Percentiles rank a stretch among this genome's conserved stretches.
Conservation (phyloP, 345 rosid species). For the Salix suchowensis region DNA sequence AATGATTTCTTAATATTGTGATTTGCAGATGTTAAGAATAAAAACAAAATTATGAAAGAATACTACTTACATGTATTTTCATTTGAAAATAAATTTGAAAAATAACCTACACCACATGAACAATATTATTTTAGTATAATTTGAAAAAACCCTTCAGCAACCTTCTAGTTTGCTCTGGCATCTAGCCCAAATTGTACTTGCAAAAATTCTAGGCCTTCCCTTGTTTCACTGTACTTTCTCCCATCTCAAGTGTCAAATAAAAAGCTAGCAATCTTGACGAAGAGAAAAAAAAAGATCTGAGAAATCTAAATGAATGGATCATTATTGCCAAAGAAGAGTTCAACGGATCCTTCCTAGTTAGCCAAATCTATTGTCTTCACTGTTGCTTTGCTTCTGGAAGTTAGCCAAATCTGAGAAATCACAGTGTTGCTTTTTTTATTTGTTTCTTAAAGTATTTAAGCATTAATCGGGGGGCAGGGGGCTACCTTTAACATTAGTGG, state of each 20-base stretch:
- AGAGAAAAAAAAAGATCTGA: not conserved
- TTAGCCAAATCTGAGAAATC: too few relatives aligned
- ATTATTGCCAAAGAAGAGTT: constrained; percentile 21
- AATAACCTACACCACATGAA: too few relatives aligned
- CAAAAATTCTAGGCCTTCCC: not conserved
- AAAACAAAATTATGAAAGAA: too few relatives aligned
- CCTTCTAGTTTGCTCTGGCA: not conserved
- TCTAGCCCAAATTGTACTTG: not conserved
- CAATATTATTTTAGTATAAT: too few relatives aligned
- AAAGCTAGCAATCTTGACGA: not conserved
- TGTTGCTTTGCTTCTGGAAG: constrained; percentile 35
- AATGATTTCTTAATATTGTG: too few relatives aligned
- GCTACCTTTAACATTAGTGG: constrained; percentile 49
- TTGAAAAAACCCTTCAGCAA: not conserved
- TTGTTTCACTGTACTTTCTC: not conserved
- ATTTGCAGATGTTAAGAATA: too few relatives aligned
- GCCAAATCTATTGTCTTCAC: constrained; percentile 36
- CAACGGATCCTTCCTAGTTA: constrained; percentile 12
- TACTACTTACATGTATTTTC: too few relatives aligned
- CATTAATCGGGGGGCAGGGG: too few relatives aligned
- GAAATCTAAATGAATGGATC: constrained; percentile 5
- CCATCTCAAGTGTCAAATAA: not conserved
- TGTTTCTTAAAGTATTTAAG: not conserved
- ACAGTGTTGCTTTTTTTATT: too few relatives aligned
- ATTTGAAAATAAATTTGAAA: too few relatives aligned